These are phyloP conservation scores for Syncephalastrum monosporum DNA, from an alignment of 371 early-diverging fungal genomes.

Conservation along the genomic window DNA sequence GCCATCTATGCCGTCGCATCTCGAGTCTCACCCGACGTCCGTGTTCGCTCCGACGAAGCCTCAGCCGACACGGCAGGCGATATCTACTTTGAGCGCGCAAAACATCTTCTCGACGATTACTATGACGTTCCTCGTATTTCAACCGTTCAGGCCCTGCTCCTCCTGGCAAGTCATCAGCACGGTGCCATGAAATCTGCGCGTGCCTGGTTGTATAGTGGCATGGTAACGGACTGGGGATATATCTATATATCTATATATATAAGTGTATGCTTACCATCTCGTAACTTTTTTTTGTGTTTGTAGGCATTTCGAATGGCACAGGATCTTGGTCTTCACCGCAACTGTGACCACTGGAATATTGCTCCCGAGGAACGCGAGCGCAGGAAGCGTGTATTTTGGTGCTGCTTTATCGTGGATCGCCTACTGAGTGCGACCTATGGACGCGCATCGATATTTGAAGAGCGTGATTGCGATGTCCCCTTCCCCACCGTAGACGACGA, in stretches of 20 bases:
- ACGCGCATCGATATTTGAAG: slow-evolving; percentile 40
- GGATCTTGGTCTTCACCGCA: slow-evolving; percentile 45
- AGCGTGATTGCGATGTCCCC: slow-evolving; percentile 47
- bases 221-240: slow-evolving; percentile 25
- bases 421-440: slow-evolving; percentile 42
- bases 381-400: slow-evolving; percentile 52
- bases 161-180: slow-evolving; percentile 55
- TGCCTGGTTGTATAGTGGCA: slow-evolving; percentile 52
- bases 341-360: slow-evolving; percentile 46
- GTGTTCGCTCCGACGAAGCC: slow-evolving; percentile 34
- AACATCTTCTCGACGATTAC: slow-evolving; percentile 50
- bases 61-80: slow-evolving; percentile 41
- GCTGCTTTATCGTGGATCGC: slow-evolving; percentile 48
- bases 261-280: neutral
- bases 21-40: slow-evolving; percentile 36
- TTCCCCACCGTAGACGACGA: slow-evolving; percentile 49
- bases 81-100: slow-evolving; percentile 48
- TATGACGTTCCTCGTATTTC: slow-evolving; percentile 58
- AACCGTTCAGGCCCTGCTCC: slow-evolving; percentile 59
- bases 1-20: slow-evolving; percentile 53
- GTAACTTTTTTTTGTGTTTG: neutral
- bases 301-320: slow-evolving; percentile 56
- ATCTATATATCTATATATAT: neutral
- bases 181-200: slow-evolving; percentile 49
- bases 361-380: slow-evolving; percentile 41